Base-by-base conservation (phyloP, 805 yeast genomes). In the Metschnikowia sp. region DNA sequence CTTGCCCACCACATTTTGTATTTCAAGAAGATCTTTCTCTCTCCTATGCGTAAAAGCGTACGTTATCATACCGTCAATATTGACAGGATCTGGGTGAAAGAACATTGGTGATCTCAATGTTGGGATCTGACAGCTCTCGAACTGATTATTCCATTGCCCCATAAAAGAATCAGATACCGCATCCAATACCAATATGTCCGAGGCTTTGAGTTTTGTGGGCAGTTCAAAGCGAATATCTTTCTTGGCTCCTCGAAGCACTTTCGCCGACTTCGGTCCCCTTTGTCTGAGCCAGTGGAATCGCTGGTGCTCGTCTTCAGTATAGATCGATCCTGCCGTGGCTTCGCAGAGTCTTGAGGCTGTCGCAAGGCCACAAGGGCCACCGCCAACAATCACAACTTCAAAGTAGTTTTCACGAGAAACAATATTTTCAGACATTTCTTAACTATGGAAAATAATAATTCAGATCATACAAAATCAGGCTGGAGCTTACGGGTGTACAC, bases 271-370 rank as follows among this genome's bases (percentile, higher is more conserved):
- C 18, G 56, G 48, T 7, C 66, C 66, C 42, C 73, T 50, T 42
- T 65, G 66, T 36, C 56, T 62, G 34, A 73, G 59, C 78, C 77
- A 74, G 42, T 70, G 77, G 58, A 73, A 72, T 38, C 78, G 51
- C 53, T 72, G 77, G 50, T 73, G 78, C 42, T 74, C 78, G 32
- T 67, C 75, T 41, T 75, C 77, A n/a, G 76, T 68, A 55, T 60
- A 74, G 10, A 73, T 62, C 3, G 77, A 67, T 2, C 72, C 72
- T 1, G 78, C 77, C 26, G 64, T 63, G 15, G 57, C 58, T 54
- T 74, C 78, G 50, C 76, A 70, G 33, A 74, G 60, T 42, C 78
- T 55, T 7, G 78, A 65, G 8, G 74, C 62, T 8, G 60, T 60
- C 0, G 78, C 76, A 4, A 74, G 57, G 1, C 74, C 75, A 56